phyloP scores from a whole-genome alignment of 2,329 filamentous ascomycete species.

The Cucurbitaria berberidis region DNA sequence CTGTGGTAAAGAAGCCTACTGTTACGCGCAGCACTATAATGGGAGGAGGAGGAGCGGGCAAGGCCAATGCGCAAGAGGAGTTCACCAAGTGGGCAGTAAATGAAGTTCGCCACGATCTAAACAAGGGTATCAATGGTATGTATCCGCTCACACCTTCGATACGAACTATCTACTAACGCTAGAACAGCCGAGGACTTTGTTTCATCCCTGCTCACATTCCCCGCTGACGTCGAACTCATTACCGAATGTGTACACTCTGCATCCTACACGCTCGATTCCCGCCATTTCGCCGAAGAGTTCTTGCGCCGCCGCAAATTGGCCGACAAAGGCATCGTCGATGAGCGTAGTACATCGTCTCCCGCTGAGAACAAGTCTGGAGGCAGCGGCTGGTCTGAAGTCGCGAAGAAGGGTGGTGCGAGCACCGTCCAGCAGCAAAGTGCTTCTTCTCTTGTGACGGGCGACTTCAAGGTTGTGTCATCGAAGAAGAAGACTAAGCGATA shows the following conservation, averaged over 20 bases:
- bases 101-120: constrained; percentile 76
- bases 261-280: constrained; percentile 88
- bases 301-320: constrained; percentile 90
- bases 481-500: constrained; percentile 79
- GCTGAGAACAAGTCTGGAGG: constrained; percentile 52
- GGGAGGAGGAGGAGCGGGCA: constrained; percentile 48
- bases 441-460: constrained; percentile 57
- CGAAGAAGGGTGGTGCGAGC: constrained; percentile 83
- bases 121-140: constrained; percentile 70
- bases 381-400: constrained; percentile 94
- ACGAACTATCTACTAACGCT: constrained; percentile 21
- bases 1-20: constrained; percentile 61
- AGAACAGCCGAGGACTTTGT: constrained; percentile 78
- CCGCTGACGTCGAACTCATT: constrained; percentile 79
- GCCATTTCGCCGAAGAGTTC: constrained; percentile 93
- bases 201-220: constrained; percentile 74
- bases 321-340: constrained; percentile 86
- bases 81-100: constrained; percentile 91
- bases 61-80: constrained; percentile 79
- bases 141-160: constrained; percentile 3
- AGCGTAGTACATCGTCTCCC: constrained; percentile 62
- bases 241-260: constrained; percentile 87
- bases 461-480: constrained; percentile 87
- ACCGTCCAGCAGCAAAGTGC: constrained; percentile 40
- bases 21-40: constrained; percentile 56